Base-by-base conservation (phyloP, 2,329 filamentous ascomycete genomes). In the Aspergillus chevalieri region DNA sequence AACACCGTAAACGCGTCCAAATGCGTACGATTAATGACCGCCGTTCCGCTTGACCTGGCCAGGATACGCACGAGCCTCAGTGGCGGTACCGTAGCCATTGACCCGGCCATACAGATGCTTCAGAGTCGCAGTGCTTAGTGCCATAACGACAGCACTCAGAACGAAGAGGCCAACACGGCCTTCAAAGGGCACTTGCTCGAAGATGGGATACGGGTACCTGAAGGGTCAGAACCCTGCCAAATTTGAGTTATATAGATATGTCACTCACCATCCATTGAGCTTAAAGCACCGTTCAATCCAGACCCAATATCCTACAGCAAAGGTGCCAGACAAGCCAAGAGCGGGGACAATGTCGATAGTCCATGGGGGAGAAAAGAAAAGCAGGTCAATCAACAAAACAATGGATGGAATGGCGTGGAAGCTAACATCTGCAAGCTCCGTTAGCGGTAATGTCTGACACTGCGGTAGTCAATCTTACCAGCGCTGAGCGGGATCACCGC, bases 181-280 rank as follows among this genome's bases (percentile, higher is more conserved):
- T 44, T 73, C 64, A 0, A 82, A 86, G 45, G 75, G 78, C 39
- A 94, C 72, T 42, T 87, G 65, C 7, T 76, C 83, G 55, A 96
- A 92, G 22, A 95, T 78, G 1, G 91, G 90, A 67, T 96, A 95
- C 0, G 90, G 89, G 59, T 95, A 94, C 75, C 84, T 86, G 58
- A 67, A 19, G 34, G 34, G 46, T 59, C 21, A 56, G 49, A 6
- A 34, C 24, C 9, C 3, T 14, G 5, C 10, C 5, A 14, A 3
- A 12, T 22, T 19, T 4, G 15, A 7, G 4, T 38, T 9, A n/a
- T 12, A 15, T 2, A 7, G 22, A n/a, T 6, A 12, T 12, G 22
- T 33, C 15, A 73, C 76, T 53, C 77, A 83, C 67, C 78, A 84
- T 47, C 80, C 78, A 57, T 85, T 85, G 48, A 76, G 68, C 9